Conservation (phyloP, 345 rosid genomes). For the Brassica juncea region DNA sequence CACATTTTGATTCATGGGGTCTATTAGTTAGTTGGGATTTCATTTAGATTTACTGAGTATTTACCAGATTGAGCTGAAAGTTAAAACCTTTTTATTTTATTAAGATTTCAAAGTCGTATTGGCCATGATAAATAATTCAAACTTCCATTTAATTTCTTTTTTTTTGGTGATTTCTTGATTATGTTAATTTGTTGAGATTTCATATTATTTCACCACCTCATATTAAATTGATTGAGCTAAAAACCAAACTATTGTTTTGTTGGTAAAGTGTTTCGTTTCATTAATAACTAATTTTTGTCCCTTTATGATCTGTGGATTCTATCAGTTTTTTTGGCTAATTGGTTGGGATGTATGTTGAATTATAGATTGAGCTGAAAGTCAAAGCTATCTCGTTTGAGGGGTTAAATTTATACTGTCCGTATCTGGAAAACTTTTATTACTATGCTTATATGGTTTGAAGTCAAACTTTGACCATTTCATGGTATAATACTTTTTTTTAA, state of each 20-base stretch:
- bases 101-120: background rate
- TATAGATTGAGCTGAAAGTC: background rate
- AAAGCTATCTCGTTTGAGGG: background rate
- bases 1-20: background rate
- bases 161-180: background rate
- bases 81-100: background rate
- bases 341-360: background rate
- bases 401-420: background rate
- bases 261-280: background rate
- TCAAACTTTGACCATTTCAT: conserved; percentile 1
- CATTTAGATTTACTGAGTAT: background rate
- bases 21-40: background rate
- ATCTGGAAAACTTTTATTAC: background rate
- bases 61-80: background rate
- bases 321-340: background rate
- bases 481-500: background rate
- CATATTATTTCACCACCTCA: background rate
- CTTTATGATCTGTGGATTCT: background rate
- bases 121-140: background rate
- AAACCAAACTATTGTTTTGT: background rate
- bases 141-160: background rate
- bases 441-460: background rate
- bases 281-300: background rate
- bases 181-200: background rate
- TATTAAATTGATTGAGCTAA: background rate